phyloP scores from a whole-genome alignment of 495 filamentous ascomycete genomes.

The Penicillium ochrochloron region DNA sequence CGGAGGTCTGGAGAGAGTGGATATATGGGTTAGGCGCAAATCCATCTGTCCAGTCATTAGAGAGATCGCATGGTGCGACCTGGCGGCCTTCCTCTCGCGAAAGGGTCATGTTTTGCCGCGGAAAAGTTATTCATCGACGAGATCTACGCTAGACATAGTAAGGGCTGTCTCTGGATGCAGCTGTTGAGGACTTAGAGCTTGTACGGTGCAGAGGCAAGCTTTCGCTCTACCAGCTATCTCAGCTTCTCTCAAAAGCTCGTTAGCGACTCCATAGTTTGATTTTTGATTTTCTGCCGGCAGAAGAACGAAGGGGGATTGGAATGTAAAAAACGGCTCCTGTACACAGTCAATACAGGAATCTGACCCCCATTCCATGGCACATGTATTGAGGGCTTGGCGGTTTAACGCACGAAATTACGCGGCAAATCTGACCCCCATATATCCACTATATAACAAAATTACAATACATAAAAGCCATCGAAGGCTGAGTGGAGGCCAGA shows the following conservation, averaged over 20 bases:
- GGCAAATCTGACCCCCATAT: too few species aligned
- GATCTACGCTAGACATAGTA: neutral
- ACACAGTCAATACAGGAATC: neutral
- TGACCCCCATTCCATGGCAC: neutral
- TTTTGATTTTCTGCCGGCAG: conserved; percentile 1
- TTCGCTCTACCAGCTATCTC: too few species aligned
- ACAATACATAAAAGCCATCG: too few species aligned
- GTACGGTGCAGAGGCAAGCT: neutral
- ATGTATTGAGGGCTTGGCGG: too few species aligned
- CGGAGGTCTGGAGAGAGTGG: neutral
- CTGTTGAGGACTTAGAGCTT: neutral
- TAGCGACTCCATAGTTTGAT: neutral
- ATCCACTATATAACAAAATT: too few species aligned
- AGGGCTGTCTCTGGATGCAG: neutral
- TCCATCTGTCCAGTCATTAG: neutral
- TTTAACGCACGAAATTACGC: too few species aligned
- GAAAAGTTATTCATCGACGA: neutral
- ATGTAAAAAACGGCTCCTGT: neutral
- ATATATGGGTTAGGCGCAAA: neutral
- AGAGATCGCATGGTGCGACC: neutral
- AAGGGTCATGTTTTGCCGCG: neutral
- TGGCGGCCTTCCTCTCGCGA: neutral
- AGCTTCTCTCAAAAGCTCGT: conserved; percentile 1
- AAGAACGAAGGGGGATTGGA: neutral
- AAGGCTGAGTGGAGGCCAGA: too few species aligned